phyloP scores from a whole-genome alignment of 1,139 yeast species.

The Pichia sp. region DNA sequence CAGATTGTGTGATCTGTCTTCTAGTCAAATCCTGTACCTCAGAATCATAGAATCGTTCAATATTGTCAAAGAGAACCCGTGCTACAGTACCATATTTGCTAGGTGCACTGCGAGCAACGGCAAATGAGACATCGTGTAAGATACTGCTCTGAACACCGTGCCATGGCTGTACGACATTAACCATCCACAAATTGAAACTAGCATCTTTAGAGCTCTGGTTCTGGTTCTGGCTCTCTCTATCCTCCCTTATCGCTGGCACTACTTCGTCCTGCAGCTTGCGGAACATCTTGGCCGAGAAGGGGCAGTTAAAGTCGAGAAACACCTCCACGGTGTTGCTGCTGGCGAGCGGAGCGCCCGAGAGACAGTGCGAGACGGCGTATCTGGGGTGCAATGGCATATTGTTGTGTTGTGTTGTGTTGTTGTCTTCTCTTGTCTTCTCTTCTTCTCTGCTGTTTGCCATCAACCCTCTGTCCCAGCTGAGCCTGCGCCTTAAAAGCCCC shows the following conservation, averaged over 20 bases:
- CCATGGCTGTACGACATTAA: constrained; percentile 82
- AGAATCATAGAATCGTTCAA: constrained; percentile 53
- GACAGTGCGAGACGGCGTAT: constrained; percentile 19
- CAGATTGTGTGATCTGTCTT: constrained; percentile 46
- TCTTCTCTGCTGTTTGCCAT: background rate
- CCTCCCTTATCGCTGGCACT: constrained; percentile 44
- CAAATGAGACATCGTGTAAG: constrained; percentile 67
- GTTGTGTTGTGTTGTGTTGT: too few species aligned
- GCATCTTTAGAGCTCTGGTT: constrained; percentile 36
- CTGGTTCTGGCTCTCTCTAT: constrained; percentile 38
- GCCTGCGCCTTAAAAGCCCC: background rate
- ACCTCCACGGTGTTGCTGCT: constrained; percentile 52
- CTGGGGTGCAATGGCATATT: constrained; percentile 19
- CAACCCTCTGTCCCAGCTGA: background rate
- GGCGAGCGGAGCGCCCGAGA: too few species aligned
- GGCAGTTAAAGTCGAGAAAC: constrained; percentile 76
- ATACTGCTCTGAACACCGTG: constrained; percentile 59
- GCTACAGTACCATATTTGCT: constrained; percentile 60
- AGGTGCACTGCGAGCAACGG: constrained; percentile 54
- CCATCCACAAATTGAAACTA: constrained; percentile 46
- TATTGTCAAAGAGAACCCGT: constrained; percentile 45
- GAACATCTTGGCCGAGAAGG: constrained; percentile 61
- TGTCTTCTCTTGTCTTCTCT: too few species aligned
- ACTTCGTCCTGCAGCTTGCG: constrained; percentile 45
- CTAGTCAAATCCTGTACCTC: constrained; percentile 49